Conservation (phyloP, 345 rosid genomes). For the Angophora floribunda region DNA sequence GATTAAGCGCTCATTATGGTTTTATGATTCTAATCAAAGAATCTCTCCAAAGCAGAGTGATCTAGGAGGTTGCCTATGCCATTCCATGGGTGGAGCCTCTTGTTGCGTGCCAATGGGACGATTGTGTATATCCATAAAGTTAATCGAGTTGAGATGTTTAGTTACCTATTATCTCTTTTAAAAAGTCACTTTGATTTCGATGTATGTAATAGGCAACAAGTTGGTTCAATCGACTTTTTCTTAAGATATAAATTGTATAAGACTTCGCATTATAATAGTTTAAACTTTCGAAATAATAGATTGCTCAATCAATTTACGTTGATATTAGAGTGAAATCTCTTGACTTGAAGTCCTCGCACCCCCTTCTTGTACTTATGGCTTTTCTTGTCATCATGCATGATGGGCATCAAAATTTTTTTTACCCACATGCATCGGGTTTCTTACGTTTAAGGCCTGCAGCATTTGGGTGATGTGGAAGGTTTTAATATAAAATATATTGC, state of each 20-base stretch:
- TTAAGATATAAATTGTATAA: not conserved
- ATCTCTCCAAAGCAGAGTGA: not conserved
- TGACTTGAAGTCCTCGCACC: not conserved
- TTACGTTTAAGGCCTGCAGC: not conserved
- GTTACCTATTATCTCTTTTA: not conserved
- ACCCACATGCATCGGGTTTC: not conserved
- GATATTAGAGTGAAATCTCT: not conserved
- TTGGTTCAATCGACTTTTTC: not conserved
- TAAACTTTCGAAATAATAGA: not conserved
- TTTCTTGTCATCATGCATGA: not conserved
- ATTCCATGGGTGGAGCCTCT: not conserved
- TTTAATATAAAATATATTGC: not conserved
- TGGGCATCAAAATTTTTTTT: not conserved
- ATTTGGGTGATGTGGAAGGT: not conserved
- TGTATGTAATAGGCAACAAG: not conserved
- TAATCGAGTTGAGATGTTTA: not conserved
- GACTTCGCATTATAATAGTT: not conserved
- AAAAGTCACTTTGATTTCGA: not conserved
- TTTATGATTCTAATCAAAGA: not conserved
- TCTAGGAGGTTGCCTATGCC: not conserved
- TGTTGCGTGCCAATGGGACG: not conserved
- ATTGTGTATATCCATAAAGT: not conserved
- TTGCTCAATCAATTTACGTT: not conserved
- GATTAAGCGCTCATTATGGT: not conserved
- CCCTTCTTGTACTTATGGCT: not conserved